Evolutionary conservation across 768 basidiomycete species (phyloP), one percentile per base, ranked within the genome.

Genomic region (Myochromella boudieri): DNA sequence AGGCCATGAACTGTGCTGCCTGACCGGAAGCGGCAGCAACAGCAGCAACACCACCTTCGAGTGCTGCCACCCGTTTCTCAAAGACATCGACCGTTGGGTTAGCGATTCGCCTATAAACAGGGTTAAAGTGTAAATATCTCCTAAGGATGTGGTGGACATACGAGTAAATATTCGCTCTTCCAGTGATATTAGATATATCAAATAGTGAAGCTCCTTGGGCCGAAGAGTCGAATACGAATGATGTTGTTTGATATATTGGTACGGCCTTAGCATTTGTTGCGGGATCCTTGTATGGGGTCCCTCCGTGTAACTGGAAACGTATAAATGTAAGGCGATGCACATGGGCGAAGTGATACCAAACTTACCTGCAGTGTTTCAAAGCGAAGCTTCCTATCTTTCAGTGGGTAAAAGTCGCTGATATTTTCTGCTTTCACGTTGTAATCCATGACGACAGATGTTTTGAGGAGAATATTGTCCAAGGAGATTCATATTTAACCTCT

Each of bases 1-100:
- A 70, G 0, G 81, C 75, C 65, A 85, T 67, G 58, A 84, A 78
- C 45, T 83, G 81, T 0, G 84, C 86, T 1, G 81, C 65, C 50
- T 82, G 82, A 1, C 83, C 85, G 34, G 78, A 81, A 0, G 83
- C 60, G 2, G 74, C 63, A 0, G 82, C 79, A 0, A 85, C 68
- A 1, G 84, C 85, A 0, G 81, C 82, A 0, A 62, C 70, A 0
- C 85, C 85, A 1, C 81, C 80, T 53, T 85, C 84, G 11, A 87
- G 71, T 0, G 81, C 80, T 0, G 84, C 77, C 1, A 86, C 77
- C 3, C 85, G 70, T 55, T 76, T 76, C 62, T 85, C 85, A 37
- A 86, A 83, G 1, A 84, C 75, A 34, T 84, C 81, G 18, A 54
- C 32, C 4, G 53, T 54, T 7, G 53, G 53, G 21, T 54, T 54